Conservation (phyloP, 2,329 filamentous ascomycete genomes). For the Alternaria triticina region DNA sequence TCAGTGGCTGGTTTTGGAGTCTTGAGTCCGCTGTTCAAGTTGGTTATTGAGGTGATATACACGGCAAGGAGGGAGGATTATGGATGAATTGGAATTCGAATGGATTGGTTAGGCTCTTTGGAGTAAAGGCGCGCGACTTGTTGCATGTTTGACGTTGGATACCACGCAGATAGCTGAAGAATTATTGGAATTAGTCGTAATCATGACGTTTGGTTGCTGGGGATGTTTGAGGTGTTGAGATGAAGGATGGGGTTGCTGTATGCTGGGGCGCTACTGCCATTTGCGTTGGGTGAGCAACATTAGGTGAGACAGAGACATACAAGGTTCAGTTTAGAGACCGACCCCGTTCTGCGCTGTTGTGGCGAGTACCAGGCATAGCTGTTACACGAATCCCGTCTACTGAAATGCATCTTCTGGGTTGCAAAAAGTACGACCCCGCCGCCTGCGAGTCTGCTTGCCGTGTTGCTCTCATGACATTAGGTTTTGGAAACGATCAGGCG, state of each 20-base stretch:
- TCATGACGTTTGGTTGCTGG: not conserved
- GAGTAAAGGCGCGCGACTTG: slow-evolving; percentile 1
- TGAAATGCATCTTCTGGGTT: no score
- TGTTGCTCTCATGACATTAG: no score
- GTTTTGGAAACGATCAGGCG: no score
- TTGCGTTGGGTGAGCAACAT: no score
- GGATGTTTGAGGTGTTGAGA: not conserved
- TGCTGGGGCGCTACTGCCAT: not conserved
- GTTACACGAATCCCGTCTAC: no score
- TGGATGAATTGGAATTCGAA: not conserved
- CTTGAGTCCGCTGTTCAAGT: not conserved
- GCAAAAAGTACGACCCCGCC: no score
- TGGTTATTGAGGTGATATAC: not conserved
- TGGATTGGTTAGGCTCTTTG: not conserved
- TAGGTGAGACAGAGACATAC: no score
- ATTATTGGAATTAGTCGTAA: not conserved
- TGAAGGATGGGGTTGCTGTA: not conserved
- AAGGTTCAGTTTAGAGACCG: no score
- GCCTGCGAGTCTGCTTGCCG: no score
- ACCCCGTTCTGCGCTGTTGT: no score
- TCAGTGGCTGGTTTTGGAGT: slow-evolving; percentile 4
- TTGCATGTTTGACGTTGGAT: slow-evolving; percentile 1
- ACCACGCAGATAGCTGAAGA: slow-evolving; percentile 4
- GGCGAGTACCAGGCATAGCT: no score
- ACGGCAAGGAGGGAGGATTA: not conserved